Base-by-base conservation (phyloP, 306 rosid genomes). In the Acacia confusa region DNA sequence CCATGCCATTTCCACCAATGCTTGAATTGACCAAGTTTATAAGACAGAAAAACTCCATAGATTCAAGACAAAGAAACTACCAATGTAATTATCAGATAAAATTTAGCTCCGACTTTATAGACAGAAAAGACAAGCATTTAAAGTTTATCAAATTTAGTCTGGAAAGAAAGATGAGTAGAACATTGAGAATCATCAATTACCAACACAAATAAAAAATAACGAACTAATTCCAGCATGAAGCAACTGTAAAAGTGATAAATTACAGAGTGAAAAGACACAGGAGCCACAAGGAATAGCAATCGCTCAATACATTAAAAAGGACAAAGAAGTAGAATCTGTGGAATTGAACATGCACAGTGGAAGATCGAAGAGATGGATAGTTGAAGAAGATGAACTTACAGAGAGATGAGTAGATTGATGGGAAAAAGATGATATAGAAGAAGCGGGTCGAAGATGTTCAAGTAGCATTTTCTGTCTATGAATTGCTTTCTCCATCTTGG, bases 401-500 rank as follows among this genome's bases (percentile, higher is more conserved):
- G 97, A 83, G 67, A 95, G 79, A 80, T 83, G 64, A 48, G 91
- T 15, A 75, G 91, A 85, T 45, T 84, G 82, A 52, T 79, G 81
- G 67, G 82, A 70, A 25, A 68, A 74, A 11, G 81, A 85, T 16
- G 84, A 74, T 68, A 9, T 66, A n/a, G 88, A 88, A 38, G 94
- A 83, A 78, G n/a, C 53, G 76, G 98, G 97, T n/a, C 74, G 80
- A 16, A 95, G 77, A 78, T 95, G 97, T 25, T 88, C 82, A 74
- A 92, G 95, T 63, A 92, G 82, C 47, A 91, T 83, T 67, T 71
- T 87, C 86, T 91, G 97, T 81, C 97, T 89, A 45, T 87, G 83
- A 55, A 89, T 30, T 15, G 97, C 99, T 83, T 85, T 92, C 85
- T 95, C 95, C 99, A 95, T 95, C 2, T 75, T 76, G 27, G 44